Percentiles rank a stretch among this genome's conserved stretches.
phyloP scores from a whole-genome alignment of 1,139 yeast species.

The Kodamaea fungicola region DNA sequence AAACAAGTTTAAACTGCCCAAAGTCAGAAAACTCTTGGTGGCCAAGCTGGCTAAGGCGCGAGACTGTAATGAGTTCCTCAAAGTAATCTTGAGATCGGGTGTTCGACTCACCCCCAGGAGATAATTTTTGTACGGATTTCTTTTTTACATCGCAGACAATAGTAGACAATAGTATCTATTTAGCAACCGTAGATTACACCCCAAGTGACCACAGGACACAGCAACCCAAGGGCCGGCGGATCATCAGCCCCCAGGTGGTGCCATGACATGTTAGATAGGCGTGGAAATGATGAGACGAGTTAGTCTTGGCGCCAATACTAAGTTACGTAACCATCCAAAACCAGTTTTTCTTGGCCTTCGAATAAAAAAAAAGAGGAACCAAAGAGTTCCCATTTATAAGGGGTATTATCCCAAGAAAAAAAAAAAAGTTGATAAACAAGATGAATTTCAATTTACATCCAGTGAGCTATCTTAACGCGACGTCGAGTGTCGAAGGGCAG shows the following conservation, averaged over 20 bases:
- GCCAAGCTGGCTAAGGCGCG: slow-evolving; percentile 83
- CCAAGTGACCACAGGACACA: no score
- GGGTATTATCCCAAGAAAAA: neutral
- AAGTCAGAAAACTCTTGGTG: slow-evolving; percentile 53
- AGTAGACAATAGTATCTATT: no score
- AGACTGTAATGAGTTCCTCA: slow-evolving; percentile 60
- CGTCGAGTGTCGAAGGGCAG: slow-evolving; percentile 2
- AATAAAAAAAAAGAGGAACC: neutral
- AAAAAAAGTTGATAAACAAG: slow-evolving; percentile 1
- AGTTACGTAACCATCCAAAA: no score
- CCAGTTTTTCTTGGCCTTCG: slow-evolving; percentile 6
- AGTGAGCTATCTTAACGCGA: slow-evolving; percentile 42
- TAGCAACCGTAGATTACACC: no score
- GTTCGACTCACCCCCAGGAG: slow-evolving; percentile 86
- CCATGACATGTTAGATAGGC: no score
- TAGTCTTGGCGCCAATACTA: no score
- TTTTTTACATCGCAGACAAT: neutral
- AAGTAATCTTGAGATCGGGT: slow-evolving; percentile 76
- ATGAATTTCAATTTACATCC: slow-evolving; percentile 48
- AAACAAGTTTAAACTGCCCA: no score
- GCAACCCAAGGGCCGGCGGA: no score
- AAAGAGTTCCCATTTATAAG: neutral
- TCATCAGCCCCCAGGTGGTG: no score
- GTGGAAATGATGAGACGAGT: no score
- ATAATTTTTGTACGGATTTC: slow-evolving; percentile 24